Conservation (phyloP, 805 yeast genomes). For the Ascoidea asiatica region DNA sequence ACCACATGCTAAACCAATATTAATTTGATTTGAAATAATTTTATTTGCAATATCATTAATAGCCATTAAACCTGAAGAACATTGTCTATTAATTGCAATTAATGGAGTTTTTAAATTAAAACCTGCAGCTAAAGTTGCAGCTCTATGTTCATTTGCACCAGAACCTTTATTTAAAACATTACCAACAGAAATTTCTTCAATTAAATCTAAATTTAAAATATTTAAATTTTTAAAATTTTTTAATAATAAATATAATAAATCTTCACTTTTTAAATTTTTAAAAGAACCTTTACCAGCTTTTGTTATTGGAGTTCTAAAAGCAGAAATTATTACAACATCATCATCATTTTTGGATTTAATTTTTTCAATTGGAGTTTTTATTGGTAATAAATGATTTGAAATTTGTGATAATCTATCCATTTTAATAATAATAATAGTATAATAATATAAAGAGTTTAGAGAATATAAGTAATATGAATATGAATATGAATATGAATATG, state of each 20-base stretch:
- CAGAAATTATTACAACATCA: slow-evolving; percentile 84
- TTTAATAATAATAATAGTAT: too few species aligned
- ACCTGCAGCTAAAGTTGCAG: slow-evolving; percentile 85
- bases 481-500: too few species aligned
- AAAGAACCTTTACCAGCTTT: slow-evolving; percentile 81
- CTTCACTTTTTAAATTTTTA: slow-evolving; percentile 75
- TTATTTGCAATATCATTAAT: slow-evolving; percentile 82
- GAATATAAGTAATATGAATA: too few species aligned
- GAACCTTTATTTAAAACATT: slow-evolving; percentile 88
- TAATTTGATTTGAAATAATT: slow-evolving; percentile 78
- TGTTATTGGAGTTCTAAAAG: slow-evolving; percentile 83
- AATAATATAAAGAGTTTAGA: too few species aligned
- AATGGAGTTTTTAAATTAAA: slow-evolving; percentile 72
- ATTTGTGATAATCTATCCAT: slow-evolving; percentile 16
- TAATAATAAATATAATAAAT: slow-evolving; percentile 53
- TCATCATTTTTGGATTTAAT: slow-evolving; percentile 45
- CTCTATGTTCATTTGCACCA: slow-evolving; percentile 91
- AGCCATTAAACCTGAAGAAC: slow-evolving; percentile 90
- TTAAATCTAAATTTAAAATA: slow-evolving; percentile 36
- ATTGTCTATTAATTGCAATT: slow-evolving; percentile 80
- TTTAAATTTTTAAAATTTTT: slow-evolving; percentile 43
- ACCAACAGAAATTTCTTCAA: slow-evolving; percentile 83
- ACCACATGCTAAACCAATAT: slow-evolving; percentile 83
- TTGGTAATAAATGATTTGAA: slow-evolving; percentile 13
- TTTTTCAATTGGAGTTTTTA: not conserved